Conservation (phyloP, 2,329 filamentous ascomycete genomes). For the Zarea fungicola region DNA sequence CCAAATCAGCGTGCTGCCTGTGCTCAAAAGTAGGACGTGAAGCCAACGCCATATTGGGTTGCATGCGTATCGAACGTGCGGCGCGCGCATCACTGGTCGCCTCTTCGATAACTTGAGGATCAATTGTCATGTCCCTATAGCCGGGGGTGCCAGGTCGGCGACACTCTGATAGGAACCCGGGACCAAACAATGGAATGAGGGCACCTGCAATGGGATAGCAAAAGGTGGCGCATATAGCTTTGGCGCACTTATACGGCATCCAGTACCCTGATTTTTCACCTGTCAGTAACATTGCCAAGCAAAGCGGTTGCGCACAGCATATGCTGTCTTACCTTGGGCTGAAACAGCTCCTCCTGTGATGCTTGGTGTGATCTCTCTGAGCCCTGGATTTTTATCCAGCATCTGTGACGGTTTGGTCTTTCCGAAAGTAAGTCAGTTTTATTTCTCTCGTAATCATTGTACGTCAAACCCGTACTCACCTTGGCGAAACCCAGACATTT, state of each 20-base stretch:
- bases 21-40: constrained; percentile 15
- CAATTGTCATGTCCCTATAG: constrained; percentile 64
- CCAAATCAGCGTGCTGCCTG: background rate
- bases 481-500: constrained; percentile 85
- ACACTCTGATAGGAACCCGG: constrained; percentile 71
- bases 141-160: constrained; percentile 56
- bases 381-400: constrained; percentile 68
- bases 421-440: background rate
- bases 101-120: constrained; percentile 46
- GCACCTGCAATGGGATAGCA: constrained; percentile 80
- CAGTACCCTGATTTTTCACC: constrained; percentile 67
- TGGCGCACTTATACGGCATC: constrained; percentile 87
- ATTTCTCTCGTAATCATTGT: background rate
- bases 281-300: background rate
- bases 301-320: background rate
- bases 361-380: constrained; percentile 86
- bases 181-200: constrained; percentile 85
- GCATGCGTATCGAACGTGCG: background rate
- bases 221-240: constrained; percentile 82
- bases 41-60: background rate
- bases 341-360: constrained; percentile 89
- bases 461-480: constrained; percentile 44
- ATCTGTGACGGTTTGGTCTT: constrained; percentile 88
- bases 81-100: constrained; percentile 32
- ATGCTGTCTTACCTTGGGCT: constrained; percentile 66